A percentile compares a stretch with the other conserved stretches of the same genome.
These are phyloP conservation scores for Umbelopsis sp. DNA, from an alignment of 371 early-diverging fungal genomes.

Conservation along the genomic window DNA sequence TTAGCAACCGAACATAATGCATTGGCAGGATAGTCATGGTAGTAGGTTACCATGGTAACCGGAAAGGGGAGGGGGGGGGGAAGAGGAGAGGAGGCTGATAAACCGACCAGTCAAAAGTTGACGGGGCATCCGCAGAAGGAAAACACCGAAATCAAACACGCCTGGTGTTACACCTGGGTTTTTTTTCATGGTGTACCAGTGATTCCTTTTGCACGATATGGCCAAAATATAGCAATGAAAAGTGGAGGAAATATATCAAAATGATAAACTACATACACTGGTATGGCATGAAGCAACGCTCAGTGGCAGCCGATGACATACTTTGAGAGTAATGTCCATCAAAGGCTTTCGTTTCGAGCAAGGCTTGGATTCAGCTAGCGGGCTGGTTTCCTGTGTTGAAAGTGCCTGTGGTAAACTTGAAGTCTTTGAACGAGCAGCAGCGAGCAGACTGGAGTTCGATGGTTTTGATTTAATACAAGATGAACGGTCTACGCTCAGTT, in stretches of 20 bases:
- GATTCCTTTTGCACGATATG: conserved; percentile 12
- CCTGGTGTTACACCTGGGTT: conserved; percentile 11
- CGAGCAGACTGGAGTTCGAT: neutral
- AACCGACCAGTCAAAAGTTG: conserved; percentile 17
- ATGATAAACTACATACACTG: conserved; percentile 11
- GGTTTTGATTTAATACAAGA: conserved; percentile 1
- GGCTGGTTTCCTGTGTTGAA: neutral
- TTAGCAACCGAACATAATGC: neutral
- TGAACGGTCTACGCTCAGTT: conserved; percentile 14
- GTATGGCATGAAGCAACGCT: conserved; percentile 12
- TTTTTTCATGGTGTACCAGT: neutral
- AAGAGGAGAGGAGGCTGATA: conserved; percentile 10
- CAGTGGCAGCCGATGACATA: neutral
- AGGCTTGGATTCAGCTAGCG: neutral
- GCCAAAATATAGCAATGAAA: neutral
- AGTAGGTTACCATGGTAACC: conserved; percentile 17
- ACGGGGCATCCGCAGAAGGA: conserved; percentile 10
- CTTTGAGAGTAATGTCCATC: conserved; percentile 16
- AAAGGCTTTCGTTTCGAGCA: conserved; percentile 14
- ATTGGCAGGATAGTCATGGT: conserved; percentile 13
- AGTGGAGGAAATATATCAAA: neutral
- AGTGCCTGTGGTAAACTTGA: neutral
- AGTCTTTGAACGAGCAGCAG: neutral
- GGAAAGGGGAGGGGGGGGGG: neutral
- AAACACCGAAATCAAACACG: conserved; percentile 18